Percentiles rank a stretch among this genome's conserved stretches.
phyloP scores from a whole-genome alignment of 2,329 filamentous ascomycete genomes.

The Neurospora sp. region DNA sequence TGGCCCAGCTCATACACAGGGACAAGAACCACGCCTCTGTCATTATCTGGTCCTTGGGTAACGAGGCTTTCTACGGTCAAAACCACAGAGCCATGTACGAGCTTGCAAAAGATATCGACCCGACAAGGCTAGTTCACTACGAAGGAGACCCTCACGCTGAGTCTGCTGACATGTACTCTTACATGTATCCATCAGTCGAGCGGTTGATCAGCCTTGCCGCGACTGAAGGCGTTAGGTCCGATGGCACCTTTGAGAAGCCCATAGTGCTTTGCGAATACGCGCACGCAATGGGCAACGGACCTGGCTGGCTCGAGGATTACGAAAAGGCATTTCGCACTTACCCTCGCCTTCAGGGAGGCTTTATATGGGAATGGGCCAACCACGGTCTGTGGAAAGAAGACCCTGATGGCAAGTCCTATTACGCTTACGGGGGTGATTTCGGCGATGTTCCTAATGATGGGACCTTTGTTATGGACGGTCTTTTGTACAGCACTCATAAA shows the following conservation, averaged over 20 bases:
- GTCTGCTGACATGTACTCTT: constrained; percentile 54
- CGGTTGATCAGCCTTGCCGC: constrained; percentile 36
- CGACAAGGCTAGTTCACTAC: constrained; percentile 52
- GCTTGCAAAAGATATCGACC: constrained; percentile 47
- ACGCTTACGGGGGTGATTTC: constrained; percentile 54
- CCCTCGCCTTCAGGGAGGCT: constrained; percentile 54
- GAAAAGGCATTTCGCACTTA: constrained; percentile 51
- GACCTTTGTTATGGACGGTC: constrained; percentile 53
- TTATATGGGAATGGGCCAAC: constrained; percentile 58
- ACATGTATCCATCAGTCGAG: constrained; percentile 53
- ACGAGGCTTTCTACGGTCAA: constrained; percentile 61
- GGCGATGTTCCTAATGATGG: constrained; percentile 50
- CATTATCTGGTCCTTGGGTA: constrained; percentile 64
- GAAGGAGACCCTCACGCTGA: constrained; percentile 52
- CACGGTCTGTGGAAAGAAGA: constrained; percentile 43
- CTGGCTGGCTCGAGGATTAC: constrained; percentile 60
- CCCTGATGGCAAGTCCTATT: constrained; percentile 34
- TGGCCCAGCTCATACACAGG: constrained; percentile 51
- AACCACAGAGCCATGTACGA: constrained; percentile 61
- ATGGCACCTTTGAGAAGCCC: constrained; percentile 43
- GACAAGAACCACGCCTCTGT: constrained; percentile 64
- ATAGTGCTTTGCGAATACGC: constrained; percentile 49
- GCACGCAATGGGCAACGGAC: constrained; percentile 66
- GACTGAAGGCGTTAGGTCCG: constrained; percentile 30
- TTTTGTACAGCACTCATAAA: constrained; percentile 42